A percentile compares a stretch with the other conserved stretches of the same genome.
These are phyloP conservation scores for Botrytis fragariae DNA, from an alignment of 2,329 filamentous ascomycete genomes.

Conservation along the genomic window DNA sequence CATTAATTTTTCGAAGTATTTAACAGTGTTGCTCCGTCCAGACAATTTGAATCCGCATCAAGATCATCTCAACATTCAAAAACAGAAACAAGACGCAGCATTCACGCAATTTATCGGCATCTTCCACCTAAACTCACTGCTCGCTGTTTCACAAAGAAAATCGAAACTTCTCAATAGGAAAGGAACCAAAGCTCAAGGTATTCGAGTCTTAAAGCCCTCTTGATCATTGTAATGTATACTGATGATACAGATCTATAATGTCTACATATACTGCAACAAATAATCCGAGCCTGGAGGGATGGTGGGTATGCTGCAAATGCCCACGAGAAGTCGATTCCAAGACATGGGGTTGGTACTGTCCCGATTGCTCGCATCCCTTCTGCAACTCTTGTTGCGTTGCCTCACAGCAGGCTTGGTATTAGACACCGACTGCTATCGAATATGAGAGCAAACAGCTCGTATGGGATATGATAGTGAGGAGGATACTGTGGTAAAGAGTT, in stretches of 20 bases:
- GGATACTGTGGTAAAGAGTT: neutral
- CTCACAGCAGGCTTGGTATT: neutral
- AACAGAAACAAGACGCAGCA: neutral
- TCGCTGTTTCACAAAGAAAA: neutral
- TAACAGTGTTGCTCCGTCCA: neutral
- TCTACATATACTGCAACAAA: neutral
- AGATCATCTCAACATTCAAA: neutral
- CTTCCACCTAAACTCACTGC: neutral
- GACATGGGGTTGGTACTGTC: constrained; percentile 19
- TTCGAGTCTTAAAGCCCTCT: neutral
- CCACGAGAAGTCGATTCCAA: constrained; percentile 21
- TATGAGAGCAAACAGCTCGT: neutral
- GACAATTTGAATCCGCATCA: neutral
- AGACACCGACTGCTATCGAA: neutral
- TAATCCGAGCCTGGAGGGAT: constrained; percentile 5
- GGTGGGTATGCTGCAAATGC: constrained; percentile 27
- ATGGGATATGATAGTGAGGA: neutral
- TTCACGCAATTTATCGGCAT: neutral
- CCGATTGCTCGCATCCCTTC: constrained; percentile 25
- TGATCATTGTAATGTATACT: neutral
- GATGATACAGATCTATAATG: neutral
- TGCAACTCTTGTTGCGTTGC: neutral
- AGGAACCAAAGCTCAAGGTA: constrained; percentile 1
- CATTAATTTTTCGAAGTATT: neutral
- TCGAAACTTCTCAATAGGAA: neutral